phyloP scores from a whole-genome alignment of 768 basidiomycete species.

The Neoboletus brunneissimus region DNA sequence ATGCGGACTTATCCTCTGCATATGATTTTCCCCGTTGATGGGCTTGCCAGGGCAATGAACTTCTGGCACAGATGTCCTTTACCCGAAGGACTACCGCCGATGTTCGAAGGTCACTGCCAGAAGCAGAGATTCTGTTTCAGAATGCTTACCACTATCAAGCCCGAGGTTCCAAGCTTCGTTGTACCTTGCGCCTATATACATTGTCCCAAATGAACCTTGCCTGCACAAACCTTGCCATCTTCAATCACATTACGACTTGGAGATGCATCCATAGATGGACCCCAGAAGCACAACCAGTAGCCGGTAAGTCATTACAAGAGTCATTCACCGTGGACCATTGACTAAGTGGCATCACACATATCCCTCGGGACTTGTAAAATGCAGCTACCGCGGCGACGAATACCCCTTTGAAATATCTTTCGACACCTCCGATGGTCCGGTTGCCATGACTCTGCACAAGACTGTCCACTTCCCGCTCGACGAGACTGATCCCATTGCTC shows the following conservation, averaged over 20 bases:
- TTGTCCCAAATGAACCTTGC: neutral
- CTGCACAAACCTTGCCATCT: neutral
- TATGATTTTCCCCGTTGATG: neutral
- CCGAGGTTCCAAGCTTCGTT: neutral
- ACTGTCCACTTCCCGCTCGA: conserved; percentile 1
- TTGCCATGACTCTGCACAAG: conserved; percentile 2
- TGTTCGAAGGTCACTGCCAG: too few species aligned
- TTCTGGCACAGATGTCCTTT: neutral
- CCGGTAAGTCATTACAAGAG: neutral
- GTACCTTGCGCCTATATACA: neutral
- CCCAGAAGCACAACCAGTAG: neutral
- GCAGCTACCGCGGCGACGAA: too few species aligned
- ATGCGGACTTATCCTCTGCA: neutral
- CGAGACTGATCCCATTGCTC: too few species aligned
- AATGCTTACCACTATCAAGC: neutral
- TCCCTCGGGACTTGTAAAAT: too few species aligned
- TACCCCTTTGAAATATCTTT: too few species aligned
- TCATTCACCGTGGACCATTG: too few species aligned
- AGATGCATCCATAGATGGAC: neutral
- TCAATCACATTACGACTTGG: neutral
- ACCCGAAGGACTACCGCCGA: neutral
- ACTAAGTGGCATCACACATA: too few species aligned
- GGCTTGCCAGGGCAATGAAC: neutral
- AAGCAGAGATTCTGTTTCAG: neutral
- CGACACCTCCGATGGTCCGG: too few species aligned